Evolutionary conservation across 768 basidiomycete genomes (phyloP).

Genomic region (Rhodotorula kratochvilovae): DNA sequence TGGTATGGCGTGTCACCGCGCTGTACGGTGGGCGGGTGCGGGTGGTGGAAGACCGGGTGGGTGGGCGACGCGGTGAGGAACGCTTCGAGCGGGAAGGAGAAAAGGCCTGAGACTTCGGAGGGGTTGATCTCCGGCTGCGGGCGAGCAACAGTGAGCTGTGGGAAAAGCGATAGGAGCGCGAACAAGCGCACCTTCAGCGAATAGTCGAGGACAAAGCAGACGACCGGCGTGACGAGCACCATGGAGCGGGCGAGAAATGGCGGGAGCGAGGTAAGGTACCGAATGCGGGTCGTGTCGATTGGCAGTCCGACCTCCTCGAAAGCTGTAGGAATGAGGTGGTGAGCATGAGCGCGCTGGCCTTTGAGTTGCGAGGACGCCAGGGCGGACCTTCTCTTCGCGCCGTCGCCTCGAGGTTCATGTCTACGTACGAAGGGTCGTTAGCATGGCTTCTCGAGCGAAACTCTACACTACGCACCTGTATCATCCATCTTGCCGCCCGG

Average conservation of each 20-base stretch:
- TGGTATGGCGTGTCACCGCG: conserved; percentile 28
- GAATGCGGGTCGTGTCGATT: conserved; percentile 27
- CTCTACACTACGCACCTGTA: not conserved
- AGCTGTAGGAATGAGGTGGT: conserved; percentile 18
- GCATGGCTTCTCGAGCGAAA: fast-evolving
- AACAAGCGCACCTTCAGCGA: conserved; percentile 5
- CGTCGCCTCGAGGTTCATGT: conserved; percentile 36
- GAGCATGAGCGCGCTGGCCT: no score
- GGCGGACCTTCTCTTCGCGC: conserved; percentile 33
- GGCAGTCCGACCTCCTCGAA: conserved; percentile 43
- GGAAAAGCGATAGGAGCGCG: not conserved
- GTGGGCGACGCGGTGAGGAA: conserved; percentile 34
- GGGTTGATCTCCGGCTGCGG: conserved; percentile 41
- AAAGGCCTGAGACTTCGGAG: conserved; percentile 39
- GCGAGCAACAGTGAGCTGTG: no score
- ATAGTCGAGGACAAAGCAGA: conserved; percentile 35
- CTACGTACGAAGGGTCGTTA: not conserved
- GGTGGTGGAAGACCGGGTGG: conserved; percentile 9
- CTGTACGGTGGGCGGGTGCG: conserved; percentile 2
- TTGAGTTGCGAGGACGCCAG: no score
- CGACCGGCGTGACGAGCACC: conserved; percentile 39
- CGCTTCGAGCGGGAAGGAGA: conserved; percentile 41
- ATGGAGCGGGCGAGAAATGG: conserved; percentile 40
- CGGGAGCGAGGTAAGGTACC: conserved; percentile 39
- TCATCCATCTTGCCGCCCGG: conserved; percentile 38